Conservation (phyloP, 2,329 filamentous ascomycete genomes). For the Diaporthe helianthi region DNA sequence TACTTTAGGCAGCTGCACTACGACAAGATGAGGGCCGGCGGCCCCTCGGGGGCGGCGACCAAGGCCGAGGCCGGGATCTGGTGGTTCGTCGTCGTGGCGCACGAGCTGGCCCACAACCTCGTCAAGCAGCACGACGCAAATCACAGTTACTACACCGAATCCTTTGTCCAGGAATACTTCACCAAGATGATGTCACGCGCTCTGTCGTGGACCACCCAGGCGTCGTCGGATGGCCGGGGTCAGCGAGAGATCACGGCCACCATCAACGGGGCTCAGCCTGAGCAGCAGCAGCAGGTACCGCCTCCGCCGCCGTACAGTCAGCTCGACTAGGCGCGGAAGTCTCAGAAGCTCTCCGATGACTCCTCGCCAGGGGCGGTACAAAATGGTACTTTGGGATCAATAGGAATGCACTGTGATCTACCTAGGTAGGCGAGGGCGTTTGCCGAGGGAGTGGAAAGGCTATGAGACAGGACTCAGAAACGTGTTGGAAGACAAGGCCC, state of each 20-base stretch:
- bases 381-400: background rate
- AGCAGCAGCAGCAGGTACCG: conserved; percentile 3
- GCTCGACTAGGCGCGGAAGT: background rate
- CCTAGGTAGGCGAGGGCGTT: background rate
- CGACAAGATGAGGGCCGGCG: conserved; percentile 47
- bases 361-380: background rate
- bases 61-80: conserved; percentile 77
- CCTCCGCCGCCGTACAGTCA: conserved; percentile 35
- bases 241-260: conserved; percentile 2
- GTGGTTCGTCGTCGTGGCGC: conserved; percentile 96
- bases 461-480: conserved; percentile 11
- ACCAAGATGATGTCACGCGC: conserved; percentile 69
- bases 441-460: conserved; percentile 1
- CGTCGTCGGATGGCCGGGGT: background rate
- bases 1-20: conserved; percentile 85
- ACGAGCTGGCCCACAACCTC: conserved; percentile 95
- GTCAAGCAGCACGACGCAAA: conserved; percentile 78
- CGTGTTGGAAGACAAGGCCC: background rate
- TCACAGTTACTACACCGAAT: conserved; percentile 86
- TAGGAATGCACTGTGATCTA: background rate
- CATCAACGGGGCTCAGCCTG: conserved; percentile 23
- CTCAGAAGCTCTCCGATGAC: background rate
- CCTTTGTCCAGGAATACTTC: conserved; percentile 81
- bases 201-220: conserved; percentile 43
- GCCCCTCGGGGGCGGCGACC: conserved; percentile 37